These are phyloP conservation scores for Macrolepiota fuliginosa DNA, from an alignment of 768 basidiomycete species.

Conservation along the genomic window DNA sequence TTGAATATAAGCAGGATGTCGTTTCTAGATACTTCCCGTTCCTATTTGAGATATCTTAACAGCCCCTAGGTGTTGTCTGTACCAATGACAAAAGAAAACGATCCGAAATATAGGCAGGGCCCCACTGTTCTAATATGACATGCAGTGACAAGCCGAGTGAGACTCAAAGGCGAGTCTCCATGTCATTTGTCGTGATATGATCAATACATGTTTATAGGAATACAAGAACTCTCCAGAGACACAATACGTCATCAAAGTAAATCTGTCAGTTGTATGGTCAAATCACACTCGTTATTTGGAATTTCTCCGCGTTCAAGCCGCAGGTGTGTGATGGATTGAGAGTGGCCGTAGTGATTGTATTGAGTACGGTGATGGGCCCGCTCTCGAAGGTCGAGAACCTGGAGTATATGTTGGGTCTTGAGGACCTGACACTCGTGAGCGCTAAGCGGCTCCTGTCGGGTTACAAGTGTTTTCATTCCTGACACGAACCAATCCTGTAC, in stretches of 20 bases:
- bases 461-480: slow-evolving; percentile 1
- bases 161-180: no score
- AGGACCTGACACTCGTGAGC: background rate
- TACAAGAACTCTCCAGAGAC: no score
- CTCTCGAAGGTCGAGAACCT: slow-evolving; percentile 9
- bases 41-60: no score
- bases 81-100: no score
- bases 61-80: no score
- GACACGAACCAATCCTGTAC: slow-evolving; percentile 4
- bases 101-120: no score
- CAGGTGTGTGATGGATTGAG: background rate
- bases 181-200: no score
- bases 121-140: no score
- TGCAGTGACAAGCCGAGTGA: no score
- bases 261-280: background rate
- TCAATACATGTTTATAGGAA: no score
- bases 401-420: background rate
- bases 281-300: background rate
- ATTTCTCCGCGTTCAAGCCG: slow-evolving; percentile 1
- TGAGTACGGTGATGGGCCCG: background rate
- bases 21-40: no score
- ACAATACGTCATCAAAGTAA: background rate
- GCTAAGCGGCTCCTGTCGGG: background rate
- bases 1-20: no score
- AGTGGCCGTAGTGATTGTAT: background rate